These are phyloP conservation scores for Verticillium dahliae DNA, from an alignment of 2,329 filamentous ascomycete species.

Conservation along the genomic window DNA sequence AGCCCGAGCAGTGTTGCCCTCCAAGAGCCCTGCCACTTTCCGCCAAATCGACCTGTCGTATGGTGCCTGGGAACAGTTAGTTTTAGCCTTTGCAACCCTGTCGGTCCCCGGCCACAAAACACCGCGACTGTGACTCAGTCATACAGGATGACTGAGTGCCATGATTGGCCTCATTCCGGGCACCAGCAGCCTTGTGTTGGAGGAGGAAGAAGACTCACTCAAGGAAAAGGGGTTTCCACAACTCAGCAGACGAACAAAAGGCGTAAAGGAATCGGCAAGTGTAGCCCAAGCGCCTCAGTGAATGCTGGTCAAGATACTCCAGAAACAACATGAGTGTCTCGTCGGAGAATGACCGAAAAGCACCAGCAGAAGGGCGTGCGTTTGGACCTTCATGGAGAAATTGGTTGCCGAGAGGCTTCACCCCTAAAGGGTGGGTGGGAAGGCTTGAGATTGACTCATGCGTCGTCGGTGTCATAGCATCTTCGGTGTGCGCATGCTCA, in stretches of 20 bases:
- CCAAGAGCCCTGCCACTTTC: conserved; percentile 77
- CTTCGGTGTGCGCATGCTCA: background rate
- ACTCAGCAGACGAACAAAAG: conserved; percentile 74
- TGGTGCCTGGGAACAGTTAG: background rate
- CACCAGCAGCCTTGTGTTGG: background rate
- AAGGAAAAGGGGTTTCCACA: conserved; percentile 83
- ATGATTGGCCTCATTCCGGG: background rate
- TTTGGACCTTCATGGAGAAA: conserved; percentile 59
- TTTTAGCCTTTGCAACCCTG: background rate
- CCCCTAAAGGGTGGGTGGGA: conserved; percentile 68
- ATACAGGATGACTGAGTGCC: background rate
- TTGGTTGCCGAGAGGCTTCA: conserved; percentile 84
- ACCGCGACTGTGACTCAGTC: background rate
- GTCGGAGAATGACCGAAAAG: conserved; percentile 66
- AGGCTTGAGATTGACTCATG: background rate
- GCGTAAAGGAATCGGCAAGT: conserved; percentile 85
- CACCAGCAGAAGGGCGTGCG: conserved; percentile 60
- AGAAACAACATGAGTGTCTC: conserved; percentile 71
- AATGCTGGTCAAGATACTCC: conserved; percentile 62
- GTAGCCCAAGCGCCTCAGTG: conserved; percentile 60
- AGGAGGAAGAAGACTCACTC: conserved; percentile 52
- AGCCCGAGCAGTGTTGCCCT: conserved; percentile 67
- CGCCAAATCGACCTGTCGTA: conserved; percentile 16
- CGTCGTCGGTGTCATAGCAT: background rate
- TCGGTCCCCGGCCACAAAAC: conserved; percentile 5